Conservation (phyloP, 2,329 filamentous ascomycete species). For the Coniochaeta ligniaria region DNA sequence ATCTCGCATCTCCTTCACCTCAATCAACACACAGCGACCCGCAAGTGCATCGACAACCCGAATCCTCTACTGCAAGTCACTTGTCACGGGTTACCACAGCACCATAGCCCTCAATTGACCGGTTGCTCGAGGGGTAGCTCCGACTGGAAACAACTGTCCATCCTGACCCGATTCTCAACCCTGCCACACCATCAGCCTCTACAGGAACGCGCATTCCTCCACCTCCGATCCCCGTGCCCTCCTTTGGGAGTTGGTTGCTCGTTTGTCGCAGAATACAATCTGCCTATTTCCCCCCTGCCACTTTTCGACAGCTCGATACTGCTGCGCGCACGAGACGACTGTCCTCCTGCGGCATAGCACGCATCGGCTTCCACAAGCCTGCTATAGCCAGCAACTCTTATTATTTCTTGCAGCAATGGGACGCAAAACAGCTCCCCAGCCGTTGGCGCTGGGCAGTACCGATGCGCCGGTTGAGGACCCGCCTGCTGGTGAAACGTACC, state of each 20-base stretch:
- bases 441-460: constrained; percentile 42
- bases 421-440: constrained; percentile 52
- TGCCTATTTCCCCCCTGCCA: constrained; percentile 22
- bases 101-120: neutral
- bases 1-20: neutral
- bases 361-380: constrained; percentile 20
- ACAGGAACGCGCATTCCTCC: neutral
- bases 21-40: neutral
- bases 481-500: constrained; percentile 22
- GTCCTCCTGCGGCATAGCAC: constrained; percentile 23
- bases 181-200: neutral
- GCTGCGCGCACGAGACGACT: constrained; percentile 23
- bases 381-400: constrained; percentile 15
- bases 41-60: neutral
- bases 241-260: constrained; percentile 8
- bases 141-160: neutral
- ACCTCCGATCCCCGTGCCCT: neutral
- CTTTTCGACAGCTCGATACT: constrained; percentile 26
- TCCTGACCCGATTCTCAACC: neutral
- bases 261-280: constrained; percentile 26
- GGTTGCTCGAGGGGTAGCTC: neutral
- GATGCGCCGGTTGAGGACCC: constrained; percentile 25
- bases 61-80: neutral
- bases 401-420: constrained; percentile 33
- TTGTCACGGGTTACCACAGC: neutral